Evolutionary conservation across 805 yeast genomes (phyloP).

Genomic region (Nakazawaea ambrosiae): DNA sequence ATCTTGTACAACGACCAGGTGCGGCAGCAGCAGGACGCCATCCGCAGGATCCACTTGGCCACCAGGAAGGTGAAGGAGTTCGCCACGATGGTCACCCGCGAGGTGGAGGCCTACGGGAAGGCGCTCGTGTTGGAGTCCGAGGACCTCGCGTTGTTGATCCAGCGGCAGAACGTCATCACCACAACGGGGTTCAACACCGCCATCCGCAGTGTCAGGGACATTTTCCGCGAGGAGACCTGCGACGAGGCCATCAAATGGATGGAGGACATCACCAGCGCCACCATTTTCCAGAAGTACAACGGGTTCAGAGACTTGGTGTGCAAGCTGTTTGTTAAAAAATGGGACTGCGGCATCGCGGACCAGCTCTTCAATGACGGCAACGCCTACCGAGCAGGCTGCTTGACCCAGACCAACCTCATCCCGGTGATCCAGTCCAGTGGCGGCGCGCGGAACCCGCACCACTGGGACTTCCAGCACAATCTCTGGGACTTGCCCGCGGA

Average conservation of each 20-base stretch:
- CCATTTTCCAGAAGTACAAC: constrained; percentile 41
- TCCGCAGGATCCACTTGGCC: constrained; percentile 53
- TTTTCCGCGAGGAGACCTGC: constrained; percentile 76
- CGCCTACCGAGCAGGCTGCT: constrained; percentile 16
- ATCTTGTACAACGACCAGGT: constrained; percentile 73
- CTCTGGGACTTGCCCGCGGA: constrained; percentile 41
- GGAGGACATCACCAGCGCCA: constrained; percentile 46
- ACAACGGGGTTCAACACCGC: constrained; percentile 62
- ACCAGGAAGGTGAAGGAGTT: constrained; percentile 59
- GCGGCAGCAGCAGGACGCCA: constrained; percentile 69
- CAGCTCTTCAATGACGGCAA: constrained; percentile 2
- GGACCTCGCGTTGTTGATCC: constrained; percentile 40
- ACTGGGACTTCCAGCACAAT: constrained; percentile 34
- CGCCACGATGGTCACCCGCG: constrained; percentile 65
- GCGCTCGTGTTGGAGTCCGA: constrained; percentile 59
- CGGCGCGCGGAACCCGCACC: constrained; percentile 17
- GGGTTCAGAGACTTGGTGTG: constrained; percentile 45
- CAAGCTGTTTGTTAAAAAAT: constrained; percentile 49
- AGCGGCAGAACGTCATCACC: constrained; percentile 48
- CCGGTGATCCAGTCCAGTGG: constrained; percentile 27
- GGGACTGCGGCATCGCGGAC: constrained; percentile 47
- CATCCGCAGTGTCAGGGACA: constrained; percentile 60
- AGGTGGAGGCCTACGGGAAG: constrained; percentile 57
- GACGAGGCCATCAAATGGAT: constrained; percentile 67
- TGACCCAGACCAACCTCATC: constrained; percentile 26